Evolutionary conservation across 805 yeast genomes (phyloP).

Genomic region (Millerago galiae): DNA sequence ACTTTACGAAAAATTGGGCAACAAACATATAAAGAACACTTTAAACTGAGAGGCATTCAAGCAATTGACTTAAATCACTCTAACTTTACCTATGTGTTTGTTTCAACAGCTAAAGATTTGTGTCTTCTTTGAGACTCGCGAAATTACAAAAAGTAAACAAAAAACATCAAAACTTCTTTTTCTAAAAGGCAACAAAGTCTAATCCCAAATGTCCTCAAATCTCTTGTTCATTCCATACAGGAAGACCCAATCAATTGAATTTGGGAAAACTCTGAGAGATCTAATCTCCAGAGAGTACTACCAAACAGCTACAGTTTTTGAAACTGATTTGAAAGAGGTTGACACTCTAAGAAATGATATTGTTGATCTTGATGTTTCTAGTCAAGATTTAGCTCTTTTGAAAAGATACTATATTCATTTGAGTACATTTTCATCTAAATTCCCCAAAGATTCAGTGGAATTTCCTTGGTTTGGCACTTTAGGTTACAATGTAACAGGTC

Average conservation of each 20-base stretch:
- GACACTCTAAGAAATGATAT: slow-evolving; percentile 38
- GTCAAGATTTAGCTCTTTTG: slow-evolving; percentile 31
- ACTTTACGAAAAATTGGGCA: too few species aligned
- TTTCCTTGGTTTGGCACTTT: slow-evolving; percentile 74
- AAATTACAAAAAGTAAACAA: background rate
- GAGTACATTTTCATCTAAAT: slow-evolving; percentile 40
- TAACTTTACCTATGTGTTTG: too few species aligned
- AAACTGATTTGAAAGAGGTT: slow-evolving; percentile 36
- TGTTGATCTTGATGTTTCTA: slow-evolving; percentile 28
- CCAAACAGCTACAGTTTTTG: slow-evolving; percentile 37
- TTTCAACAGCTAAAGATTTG: too few species aligned
- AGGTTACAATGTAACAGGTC: slow-evolving; percentile 46
- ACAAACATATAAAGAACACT: too few species aligned
- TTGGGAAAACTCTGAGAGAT: slow-evolving; percentile 33
- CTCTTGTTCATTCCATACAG: slow-evolving; percentile 47
- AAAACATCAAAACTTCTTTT: background rate
- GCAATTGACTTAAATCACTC: too few species aligned
- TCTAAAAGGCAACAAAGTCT: background rate
- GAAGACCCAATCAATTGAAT: slow-evolving; percentile 35
- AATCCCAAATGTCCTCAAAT: slow-evolving; percentile 25
- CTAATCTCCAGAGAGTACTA: slow-evolving; percentile 43
- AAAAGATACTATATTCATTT: slow-evolving; percentile 44
- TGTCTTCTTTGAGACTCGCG: background rate
- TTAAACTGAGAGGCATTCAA: too few species aligned
- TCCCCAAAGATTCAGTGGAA: slow-evolving; percentile 54